Conservation (phyloP, 805 yeast species). For the Yarrowia sp. region DNA sequence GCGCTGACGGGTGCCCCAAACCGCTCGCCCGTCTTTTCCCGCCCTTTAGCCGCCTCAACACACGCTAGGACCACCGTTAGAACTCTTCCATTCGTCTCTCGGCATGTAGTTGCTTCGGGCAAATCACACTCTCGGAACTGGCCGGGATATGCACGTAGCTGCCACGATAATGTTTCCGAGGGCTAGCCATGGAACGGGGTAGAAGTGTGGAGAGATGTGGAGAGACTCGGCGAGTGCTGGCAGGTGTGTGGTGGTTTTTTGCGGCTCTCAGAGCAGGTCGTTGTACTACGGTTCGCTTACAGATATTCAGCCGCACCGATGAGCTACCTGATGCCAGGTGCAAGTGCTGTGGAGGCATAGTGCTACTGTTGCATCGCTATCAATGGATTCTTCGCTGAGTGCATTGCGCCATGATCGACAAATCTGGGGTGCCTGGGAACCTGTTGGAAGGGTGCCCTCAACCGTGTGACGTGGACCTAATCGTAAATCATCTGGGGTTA, state of each 20-base stretch:
- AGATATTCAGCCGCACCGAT: constrained; percentile 7
- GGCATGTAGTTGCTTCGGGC: constrained; percentile 12
- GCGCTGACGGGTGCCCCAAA: constrained; percentile 3
- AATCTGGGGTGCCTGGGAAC: constrained; percentile 9
- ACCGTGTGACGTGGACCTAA: neutral
- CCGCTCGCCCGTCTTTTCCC: neutral
- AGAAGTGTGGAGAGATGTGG: neutral
- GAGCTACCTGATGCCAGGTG: no score
- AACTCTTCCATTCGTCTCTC: neutral
- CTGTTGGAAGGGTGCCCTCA: neutral
- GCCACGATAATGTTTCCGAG: constrained; percentile 30
- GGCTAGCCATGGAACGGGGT: constrained; percentile 1
- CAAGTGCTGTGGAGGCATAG: no score
- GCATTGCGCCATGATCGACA: constrained; percentile 17
- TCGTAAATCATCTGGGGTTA: constrained; percentile 1
- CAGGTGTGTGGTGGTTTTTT: no score
- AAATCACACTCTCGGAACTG: constrained; percentile 34
- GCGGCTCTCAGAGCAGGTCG: neutral
- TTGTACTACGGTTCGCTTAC: neutral
- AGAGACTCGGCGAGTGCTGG: no score
- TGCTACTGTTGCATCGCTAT: no score
- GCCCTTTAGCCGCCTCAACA: neutral
- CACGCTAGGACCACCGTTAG: no score
- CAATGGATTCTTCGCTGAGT: no score
- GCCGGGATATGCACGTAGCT: constrained; percentile 21